Percentiles rank a stretch among this genome's conserved stretches.
Conservation (phyloP, 495 filamentous ascomycete genomes). For the Collariella sp. region DNA sequence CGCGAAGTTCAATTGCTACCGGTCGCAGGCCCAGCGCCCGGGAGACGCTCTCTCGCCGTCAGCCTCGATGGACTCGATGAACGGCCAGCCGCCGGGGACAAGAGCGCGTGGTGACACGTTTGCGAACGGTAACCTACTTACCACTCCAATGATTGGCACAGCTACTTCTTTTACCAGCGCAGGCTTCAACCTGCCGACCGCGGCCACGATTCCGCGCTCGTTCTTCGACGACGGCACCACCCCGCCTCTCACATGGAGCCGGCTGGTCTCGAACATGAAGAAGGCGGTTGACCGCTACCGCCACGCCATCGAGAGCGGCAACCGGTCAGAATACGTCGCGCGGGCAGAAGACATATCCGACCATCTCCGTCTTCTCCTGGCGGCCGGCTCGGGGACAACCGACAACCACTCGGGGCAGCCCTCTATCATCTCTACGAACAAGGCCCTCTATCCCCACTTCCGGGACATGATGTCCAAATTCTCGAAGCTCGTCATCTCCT, state of each 20-base stretch:
- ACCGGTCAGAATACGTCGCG: conserved; percentile 82
- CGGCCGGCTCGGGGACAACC: conserved; percentile 90
- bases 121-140: conserved; percentile 37
- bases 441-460: conserved; percentile 92
- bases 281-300: conserved; percentile 78
- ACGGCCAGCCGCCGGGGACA: conserved; percentile 45
- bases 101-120: conserved; percentile 40
- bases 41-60: conserved; percentile 77
- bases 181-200: conserved; percentile 45
- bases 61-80: conserved; percentile 86
- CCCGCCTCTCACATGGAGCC: conserved; percentile 74
- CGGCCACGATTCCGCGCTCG: conserved; percentile 59
- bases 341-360: conserved; percentile 96
- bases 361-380: conserved; percentile 84
- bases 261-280: conserved; percentile 84
- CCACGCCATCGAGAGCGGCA: conserved; percentile 68
- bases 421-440: conserved; percentile 97
- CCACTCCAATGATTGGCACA: conserved; percentile 50
- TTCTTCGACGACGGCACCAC: conserved; percentile 79
- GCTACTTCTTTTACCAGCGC: conserved; percentile 59
- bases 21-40: conserved; percentile 53
- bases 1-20: conserved; percentile 37
- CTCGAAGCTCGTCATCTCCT: conserved; percentile 94
- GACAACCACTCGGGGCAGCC: conserved; percentile 98
- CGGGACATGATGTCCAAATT: conserved; percentile 99